Evolutionary conservation across 164 flowering plant genomes (phyloP).

Genomic region (Vitis rotundifolia): DNA sequence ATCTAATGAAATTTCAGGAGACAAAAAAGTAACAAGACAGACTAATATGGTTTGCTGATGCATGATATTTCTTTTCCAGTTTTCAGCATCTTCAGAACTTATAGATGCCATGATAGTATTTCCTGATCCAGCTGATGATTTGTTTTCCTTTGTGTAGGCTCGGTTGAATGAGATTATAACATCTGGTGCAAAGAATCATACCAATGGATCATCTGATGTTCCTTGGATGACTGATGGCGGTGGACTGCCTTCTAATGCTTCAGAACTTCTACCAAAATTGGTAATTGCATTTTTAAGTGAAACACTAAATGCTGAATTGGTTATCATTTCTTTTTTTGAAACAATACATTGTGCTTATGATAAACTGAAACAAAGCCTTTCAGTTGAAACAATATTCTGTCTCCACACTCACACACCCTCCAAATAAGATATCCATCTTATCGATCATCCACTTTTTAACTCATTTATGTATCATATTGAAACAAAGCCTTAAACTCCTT

Average conservation of each 20-base stretch:
- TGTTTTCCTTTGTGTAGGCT: slow-evolving; percentile 48
- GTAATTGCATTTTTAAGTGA: slow-evolving; percentile 33
- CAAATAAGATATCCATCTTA: background rate
- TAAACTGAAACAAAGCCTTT: too few relatives aligned
- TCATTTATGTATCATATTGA: too few relatives aligned
- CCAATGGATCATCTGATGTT: slow-evolving; percentile 49
- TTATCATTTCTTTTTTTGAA: background rate
- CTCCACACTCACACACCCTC: background rate
- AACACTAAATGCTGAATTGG: background rate
- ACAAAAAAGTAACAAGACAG: background rate
- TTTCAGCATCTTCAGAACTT: background rate
- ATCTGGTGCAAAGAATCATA: slow-evolving; percentile 48
- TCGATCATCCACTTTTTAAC: too few relatives aligned
- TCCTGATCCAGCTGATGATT: background rate
- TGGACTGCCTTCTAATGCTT: slow-evolving; percentile 84
- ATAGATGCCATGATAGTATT: too few relatives aligned
- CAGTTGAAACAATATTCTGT: too few relatives aligned
- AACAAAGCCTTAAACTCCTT: too few relatives aligned
- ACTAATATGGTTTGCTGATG: background rate
- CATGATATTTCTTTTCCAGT: background rate
- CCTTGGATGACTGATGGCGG: slow-evolving; percentile 99
- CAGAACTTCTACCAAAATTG: slow-evolving; percentile 78
- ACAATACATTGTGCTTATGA: too few relatives aligned
- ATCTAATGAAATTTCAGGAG: too few relatives aligned
- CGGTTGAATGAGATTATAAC: slow-evolving; percentile 86